Percentiles rank a stretch among this genome's conserved stretches.
phyloP scores from a whole-genome alignment of 2,329 filamentous ascomycete species.

The Talaromyces sp. region DNA sequence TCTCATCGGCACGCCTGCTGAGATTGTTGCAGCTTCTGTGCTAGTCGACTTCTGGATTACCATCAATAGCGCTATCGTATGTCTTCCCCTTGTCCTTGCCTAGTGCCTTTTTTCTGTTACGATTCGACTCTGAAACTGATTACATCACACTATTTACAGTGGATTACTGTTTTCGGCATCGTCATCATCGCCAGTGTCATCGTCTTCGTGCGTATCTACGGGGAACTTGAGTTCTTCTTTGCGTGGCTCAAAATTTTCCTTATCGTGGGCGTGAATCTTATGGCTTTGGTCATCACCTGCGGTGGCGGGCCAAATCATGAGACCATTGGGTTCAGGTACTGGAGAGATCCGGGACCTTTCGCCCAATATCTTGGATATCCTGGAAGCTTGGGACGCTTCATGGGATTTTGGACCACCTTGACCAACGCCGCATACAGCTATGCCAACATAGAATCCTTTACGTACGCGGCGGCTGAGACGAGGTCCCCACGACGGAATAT shows the following conservation, averaged over 20 bases:
- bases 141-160: constrained; percentile 29
- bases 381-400: constrained; percentile 48
- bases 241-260: constrained; percentile 53
- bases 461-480: constrained; percentile 60
- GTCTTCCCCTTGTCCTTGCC: background rate
- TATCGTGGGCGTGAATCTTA: constrained; percentile 51
- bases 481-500: constrained; percentile 57
- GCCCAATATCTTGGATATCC: constrained; percentile 50
- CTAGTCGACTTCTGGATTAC: constrained; percentile 43
- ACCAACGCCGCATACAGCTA: constrained; percentile 56
- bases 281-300: constrained; percentile 56
- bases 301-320: constrained; percentile 52
- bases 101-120: background rate
- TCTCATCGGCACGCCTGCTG: constrained; percentile 35
- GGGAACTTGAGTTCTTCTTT: constrained; percentile 56
- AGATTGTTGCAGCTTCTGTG: constrained; percentile 35
- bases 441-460: constrained; percentile 56
- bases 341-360: constrained; percentile 49
- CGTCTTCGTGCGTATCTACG: constrained; percentile 51
- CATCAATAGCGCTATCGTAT: constrained; percentile 49
- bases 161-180: constrained; percentile 59
- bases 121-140: constrained; percentile 48
- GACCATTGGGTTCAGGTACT: constrained; percentile 54
- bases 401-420: constrained; percentile 52
- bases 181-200: constrained; percentile 55